These are phyloP conservation scores for Falciphora oryzae DNA, from an alignment of 2,329 filamentous ascomycete species.

Conservation along the genomic window DNA sequence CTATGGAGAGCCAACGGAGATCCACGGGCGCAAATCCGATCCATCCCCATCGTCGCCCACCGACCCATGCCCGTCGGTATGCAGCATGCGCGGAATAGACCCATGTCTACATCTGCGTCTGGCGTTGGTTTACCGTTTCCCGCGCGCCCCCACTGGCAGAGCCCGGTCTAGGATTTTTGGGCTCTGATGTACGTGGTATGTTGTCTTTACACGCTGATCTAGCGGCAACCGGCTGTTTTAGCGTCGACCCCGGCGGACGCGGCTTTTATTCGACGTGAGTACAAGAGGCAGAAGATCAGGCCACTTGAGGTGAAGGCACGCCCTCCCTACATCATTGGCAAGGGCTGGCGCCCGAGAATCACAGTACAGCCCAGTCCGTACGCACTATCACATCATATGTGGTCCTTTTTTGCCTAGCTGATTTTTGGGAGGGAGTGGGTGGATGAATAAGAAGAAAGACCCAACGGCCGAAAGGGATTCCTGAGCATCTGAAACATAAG, in stretches of 20 bases:
- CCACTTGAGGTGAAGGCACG: background rate
- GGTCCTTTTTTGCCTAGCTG: background rate
- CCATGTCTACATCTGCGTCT: background rate
- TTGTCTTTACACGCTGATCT: background rate
- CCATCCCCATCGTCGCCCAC: background rate
- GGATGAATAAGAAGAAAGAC: background rate
- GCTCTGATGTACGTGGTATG: background rate
- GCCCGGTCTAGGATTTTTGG: background rate
- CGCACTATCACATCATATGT: background rate
- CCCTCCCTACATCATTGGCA: background rate
- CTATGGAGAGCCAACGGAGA: background rate
- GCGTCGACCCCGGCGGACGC: background rate
- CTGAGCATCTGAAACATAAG: background rate
- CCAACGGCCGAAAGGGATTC: background rate
- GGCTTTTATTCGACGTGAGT: background rate
- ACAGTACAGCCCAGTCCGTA: background rate
- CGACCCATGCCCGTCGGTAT: background rate
- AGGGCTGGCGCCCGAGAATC: background rate
- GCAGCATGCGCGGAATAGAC: background rate
- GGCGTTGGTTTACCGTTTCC: too few relatives aligned
- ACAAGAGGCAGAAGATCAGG: background rate
- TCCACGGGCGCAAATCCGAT: background rate
- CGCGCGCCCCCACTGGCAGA: too few relatives aligned
- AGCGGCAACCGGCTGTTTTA: conserved; percentile 4
- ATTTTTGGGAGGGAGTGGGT: background rate